A percentile compares a stretch with the other conserved stretches of the same genome.
Evolutionary conservation across 345 rosid species (phyloP).

Genomic region (Ailanthus altissimus): DNA sequence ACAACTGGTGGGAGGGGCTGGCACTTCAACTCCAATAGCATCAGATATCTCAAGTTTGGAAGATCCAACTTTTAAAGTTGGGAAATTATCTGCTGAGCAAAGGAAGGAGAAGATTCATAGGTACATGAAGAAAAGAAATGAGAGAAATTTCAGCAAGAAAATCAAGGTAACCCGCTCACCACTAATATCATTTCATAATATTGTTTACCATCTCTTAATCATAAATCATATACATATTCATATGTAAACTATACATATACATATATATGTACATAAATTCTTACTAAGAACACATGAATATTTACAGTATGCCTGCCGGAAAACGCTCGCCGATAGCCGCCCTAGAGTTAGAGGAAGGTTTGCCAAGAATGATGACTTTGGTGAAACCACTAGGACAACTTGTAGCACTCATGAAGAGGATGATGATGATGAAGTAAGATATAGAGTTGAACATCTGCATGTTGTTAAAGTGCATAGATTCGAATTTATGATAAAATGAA

Average conservation of each 20-base stretch:
- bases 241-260: too few species aligned
- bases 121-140: slow-evolving; percentile 92
- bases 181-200: not conserved
- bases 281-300: not conserved
- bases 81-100: slow-evolving; percentile 80
- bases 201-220: not conserved
- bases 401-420: slow-evolving; percentile 67
- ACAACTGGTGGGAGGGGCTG: slow-evolving; percentile 39
- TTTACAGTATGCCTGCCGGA: slow-evolving; percentile 88
- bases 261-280: not conserved
- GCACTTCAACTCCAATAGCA: slow-evolving; percentile 44
- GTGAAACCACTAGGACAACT: slow-evolving; percentile 50
- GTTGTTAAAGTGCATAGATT: too few species aligned
- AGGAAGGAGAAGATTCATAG: slow-evolving; percentile 91
- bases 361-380: slow-evolving; percentile 83
- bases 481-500: too few species aligned
- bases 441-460: not conserved
- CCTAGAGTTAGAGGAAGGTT: slow-evolving; percentile 95
- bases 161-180: slow-evolving; percentile 58
- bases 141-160: slow-evolving; percentile 96
- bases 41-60: slow-evolving; percentile 73
- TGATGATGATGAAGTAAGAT: slow-evolving; percentile 74
- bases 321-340: slow-evolving; percentile 88
- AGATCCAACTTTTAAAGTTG: slow-evolving; percentile 69
- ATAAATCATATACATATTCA: too few species aligned